A percentile compares a stretch with the other conserved stretches of the same genome.
Conservation (phyloP, 176 grass and related monocot genomes). For the Raddia distichophylla region DNA sequence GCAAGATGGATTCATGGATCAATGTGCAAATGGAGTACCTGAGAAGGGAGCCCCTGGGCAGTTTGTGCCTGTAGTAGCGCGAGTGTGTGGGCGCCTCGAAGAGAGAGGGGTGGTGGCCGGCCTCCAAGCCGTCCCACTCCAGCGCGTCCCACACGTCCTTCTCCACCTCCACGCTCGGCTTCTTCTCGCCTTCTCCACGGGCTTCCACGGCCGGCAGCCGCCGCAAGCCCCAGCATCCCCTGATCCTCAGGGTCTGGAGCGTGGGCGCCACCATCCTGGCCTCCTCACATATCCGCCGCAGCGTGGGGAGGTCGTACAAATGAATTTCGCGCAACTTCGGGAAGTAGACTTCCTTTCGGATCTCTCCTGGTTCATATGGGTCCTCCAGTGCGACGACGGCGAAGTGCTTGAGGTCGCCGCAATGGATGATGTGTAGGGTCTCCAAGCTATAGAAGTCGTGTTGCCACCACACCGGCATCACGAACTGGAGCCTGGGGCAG, state of each 20-base stretch:
- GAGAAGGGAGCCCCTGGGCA: slow-evolving; percentile 24
- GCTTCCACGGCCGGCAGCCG: background rate
- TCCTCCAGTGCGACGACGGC: background rate
- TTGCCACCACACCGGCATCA: background rate
- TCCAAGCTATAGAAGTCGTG: background rate
- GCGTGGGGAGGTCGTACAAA: slow-evolving; percentile 7
- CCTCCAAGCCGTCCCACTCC: slow-evolving; percentile 1
- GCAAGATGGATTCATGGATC: too few relatives aligned
- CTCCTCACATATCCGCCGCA: slow-evolving; percentile 6
- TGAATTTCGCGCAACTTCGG: slow-evolving; percentile 21
- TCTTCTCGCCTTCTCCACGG: background rate
- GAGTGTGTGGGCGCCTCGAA: background rate
- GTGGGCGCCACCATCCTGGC: background rate
- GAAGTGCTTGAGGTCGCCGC: background rate
- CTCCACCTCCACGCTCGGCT: background rate
- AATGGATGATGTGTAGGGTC: slow-evolving; percentile 41
- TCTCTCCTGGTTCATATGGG: fast-evolving
- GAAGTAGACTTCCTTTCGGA: background rate
- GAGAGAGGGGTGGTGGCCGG: background rate
- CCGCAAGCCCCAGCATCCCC: slow-evolving; percentile 20
- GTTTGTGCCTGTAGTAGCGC: background rate
- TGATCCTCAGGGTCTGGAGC: slow-evolving; percentile 8
- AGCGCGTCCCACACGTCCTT: slow-evolving; percentile 41
- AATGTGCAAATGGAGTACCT: too few relatives aligned
- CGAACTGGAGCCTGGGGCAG: slow-evolving; percentile 24